phyloP scores from a whole-genome alignment of 768 basidiomycete genomes.

The Termitomyces sp. region DNA sequence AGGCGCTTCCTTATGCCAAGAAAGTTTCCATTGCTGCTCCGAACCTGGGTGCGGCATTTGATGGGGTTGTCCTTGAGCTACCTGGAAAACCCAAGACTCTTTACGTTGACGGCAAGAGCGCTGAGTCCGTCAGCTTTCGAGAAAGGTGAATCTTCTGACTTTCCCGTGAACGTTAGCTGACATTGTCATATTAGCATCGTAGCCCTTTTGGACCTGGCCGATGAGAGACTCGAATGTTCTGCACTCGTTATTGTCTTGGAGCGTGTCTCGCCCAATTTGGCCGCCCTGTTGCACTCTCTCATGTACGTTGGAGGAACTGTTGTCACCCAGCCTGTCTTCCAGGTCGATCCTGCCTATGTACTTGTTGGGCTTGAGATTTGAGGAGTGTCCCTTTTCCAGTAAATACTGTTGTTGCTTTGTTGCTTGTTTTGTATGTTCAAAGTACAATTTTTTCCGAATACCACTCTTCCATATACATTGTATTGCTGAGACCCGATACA shows the following conservation, averaged over 20 bases:
- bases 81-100: conserved; percentile 71
- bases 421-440: neutral
- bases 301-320: conserved; percentile 92
- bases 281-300: conserved; percentile 78
- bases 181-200: conserved; percentile 57
- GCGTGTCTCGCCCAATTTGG: conserved; percentile 64
- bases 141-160: conserved; percentile 59
- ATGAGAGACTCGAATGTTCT: conserved; percentile 75
- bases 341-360: conserved; percentile 72
- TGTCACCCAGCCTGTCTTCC: conserved; percentile 76
- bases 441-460: too few relatives aligned
- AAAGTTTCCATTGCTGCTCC: conserved; percentile 72
- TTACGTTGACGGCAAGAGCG: conserved; percentile 83
- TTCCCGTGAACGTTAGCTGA: conserved; percentile 6
- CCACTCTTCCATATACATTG: too few relatives aligned
- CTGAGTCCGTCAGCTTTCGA: conserved; percentile 72
- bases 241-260: conserved; percentile 80
- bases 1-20: conserved; percentile 67
- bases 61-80: conserved; percentile 74
- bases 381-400: conserved; percentile 5
- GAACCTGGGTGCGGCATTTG: conserved; percentile 64
- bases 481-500: too few relatives aligned
- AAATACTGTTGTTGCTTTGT: neutral
- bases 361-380: conserved; percentile 85
- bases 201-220: conserved; percentile 82